Conservation (phyloP, 2,329 filamentous ascomycete species). For the Fusarium miscanthi region DNA sequence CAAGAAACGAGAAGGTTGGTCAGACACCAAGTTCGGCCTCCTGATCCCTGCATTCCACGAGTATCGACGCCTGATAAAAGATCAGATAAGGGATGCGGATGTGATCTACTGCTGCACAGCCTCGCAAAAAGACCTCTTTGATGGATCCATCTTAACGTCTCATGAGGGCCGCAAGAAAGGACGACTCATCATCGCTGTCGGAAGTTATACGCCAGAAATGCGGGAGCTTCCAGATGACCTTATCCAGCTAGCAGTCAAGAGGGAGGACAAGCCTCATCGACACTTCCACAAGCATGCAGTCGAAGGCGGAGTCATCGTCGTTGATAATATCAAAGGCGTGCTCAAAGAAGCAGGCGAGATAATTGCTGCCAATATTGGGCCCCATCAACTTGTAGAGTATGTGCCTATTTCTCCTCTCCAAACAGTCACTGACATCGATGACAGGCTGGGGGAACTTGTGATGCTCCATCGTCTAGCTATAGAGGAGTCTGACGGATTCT, state of each 20-base stretch:
- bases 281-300: constrained; percentile 75
- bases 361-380: constrained; percentile 77
- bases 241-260: constrained; percentile 69
- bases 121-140: constrained; percentile 78
- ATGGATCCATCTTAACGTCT: constrained; percentile 76
- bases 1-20: constrained; percentile 71
- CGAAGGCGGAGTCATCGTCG: constrained; percentile 74
- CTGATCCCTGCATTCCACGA: constrained; percentile 78
- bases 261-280: constrained; percentile 57
- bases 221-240: constrained; percentile 84
- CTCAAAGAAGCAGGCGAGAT: constrained; percentile 89
- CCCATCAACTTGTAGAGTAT: constrained; percentile 83
- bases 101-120: constrained; percentile 93
- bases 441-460: constrained; percentile 79
- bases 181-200: constrained; percentile 77
- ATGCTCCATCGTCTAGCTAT: constrained; percentile 64
- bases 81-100: constrained; percentile 77
- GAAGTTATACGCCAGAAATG: constrained; percentile 78
- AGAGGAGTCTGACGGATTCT: constrained; percentile 54
- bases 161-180: constrained; percentile 76
- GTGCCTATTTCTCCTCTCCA: constrained; percentile 40
- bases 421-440: constrained; percentile 19
- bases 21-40: constrained; percentile 73
- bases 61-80: constrained; percentile 72
- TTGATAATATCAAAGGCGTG: constrained; percentile 82